Evolutionary conservation across 108 stramenopile species (phyloP).

Genomic region (Mayamaea pseudoterrestris): DNA sequence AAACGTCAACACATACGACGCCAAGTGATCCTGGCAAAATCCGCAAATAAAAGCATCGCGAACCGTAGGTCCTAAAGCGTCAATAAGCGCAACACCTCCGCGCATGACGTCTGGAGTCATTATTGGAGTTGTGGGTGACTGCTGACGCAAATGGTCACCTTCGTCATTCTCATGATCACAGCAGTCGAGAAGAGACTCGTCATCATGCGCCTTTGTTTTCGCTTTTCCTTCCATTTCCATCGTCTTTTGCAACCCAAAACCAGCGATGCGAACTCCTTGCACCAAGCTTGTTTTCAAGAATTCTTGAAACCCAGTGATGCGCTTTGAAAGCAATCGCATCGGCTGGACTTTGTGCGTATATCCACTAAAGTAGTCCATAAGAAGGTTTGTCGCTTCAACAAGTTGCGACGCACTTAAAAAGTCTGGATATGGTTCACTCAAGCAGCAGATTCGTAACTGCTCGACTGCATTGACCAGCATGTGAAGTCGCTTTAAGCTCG

Average conservation of each 20-base stretch:
- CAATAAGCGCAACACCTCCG: conserved; percentile 88
- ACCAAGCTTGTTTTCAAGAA: conserved; percentile 48
- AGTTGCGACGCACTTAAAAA: conserved; percentile 85
- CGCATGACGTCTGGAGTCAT: conserved; percentile 28
- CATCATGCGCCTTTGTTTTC: background rate
- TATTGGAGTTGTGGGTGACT: background rate
- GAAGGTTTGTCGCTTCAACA: conserved; percentile 83
- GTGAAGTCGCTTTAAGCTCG: conserved; percentile 93
- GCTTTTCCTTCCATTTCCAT: conserved; percentile 21
- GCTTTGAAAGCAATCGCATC: background rate
- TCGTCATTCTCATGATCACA: conserved; percentile 3
- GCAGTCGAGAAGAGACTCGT: no score
- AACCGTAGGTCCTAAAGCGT: conserved; percentile 79
- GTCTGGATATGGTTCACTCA: conserved; percentile 43
- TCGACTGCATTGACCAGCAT: conserved; percentile 95
- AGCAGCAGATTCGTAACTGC: conserved; percentile 65
- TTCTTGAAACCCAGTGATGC: conserved; percentile 35
- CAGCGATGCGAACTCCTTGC: conserved; percentile 47
- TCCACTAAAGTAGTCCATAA: conserved; percentile 74
- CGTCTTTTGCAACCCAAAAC: conserved; percentile 32
- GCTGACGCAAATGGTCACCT: no score
- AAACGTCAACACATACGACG: conserved; percentile 66
- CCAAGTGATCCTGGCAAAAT: conserved; percentile 80
- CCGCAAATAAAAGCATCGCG: conserved; percentile 58
- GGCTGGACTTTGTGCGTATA: conserved; percentile 26